Evolutionary conservation across 352 stramenopile species (phyloP).

Genomic region (Phytophthora europaea): DNA sequence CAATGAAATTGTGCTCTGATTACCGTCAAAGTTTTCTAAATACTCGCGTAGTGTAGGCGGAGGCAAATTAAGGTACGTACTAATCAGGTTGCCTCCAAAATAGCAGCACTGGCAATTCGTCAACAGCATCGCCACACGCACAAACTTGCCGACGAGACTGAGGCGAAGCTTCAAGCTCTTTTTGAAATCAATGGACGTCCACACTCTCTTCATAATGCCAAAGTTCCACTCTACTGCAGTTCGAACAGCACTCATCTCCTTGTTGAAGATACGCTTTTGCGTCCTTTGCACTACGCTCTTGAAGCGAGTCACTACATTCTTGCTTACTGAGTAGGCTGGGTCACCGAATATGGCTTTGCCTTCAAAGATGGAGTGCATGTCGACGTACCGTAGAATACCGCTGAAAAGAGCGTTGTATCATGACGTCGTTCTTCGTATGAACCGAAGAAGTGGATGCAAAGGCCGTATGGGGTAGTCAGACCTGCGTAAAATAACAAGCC

Average conservation of each 20-base stretch:
- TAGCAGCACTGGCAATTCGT: no score
- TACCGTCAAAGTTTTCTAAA: no score
- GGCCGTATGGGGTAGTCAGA: not conserved
- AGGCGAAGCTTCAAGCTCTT: no score
- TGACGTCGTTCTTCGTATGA: not conserved
- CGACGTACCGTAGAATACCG: not conserved
- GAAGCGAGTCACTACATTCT: not conserved
- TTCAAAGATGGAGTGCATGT: not conserved
- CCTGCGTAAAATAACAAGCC: not conserved
- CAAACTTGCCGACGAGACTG: no score
- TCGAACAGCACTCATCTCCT: not conserved
- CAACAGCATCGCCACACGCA: no score
- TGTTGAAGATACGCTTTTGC: not conserved
- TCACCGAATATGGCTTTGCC: not conserved
- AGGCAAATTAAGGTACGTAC: no score
- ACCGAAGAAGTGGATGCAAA: not conserved
- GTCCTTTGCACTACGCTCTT: not conserved
- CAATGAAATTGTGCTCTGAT: no score
- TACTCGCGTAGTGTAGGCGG: no score
- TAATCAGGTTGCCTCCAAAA: no score
- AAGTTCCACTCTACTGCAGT: not conserved
- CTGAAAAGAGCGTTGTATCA: not conserved
- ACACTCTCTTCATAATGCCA: no score
- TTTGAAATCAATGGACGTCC: no score
- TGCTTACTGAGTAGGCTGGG: not conserved